Evolutionary conservation across 2,329 filamentous ascomycete species (phyloP), one percentile per base, ranked within the genome.

Genomic region (Cytospora paraplurivora): DNA sequence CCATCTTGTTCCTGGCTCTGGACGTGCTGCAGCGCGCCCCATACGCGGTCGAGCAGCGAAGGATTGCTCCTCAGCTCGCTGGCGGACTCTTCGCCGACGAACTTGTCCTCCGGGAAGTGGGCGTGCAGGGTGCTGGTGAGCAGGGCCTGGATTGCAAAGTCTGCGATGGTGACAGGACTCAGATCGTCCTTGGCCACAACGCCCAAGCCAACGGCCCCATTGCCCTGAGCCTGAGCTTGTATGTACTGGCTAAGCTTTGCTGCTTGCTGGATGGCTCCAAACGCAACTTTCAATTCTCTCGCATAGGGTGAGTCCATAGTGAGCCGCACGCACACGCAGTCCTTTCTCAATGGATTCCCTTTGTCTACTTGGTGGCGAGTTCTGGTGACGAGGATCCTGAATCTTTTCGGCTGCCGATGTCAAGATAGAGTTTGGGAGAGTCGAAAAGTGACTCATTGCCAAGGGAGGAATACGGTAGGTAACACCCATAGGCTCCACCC

Each of bases 91-190:
- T 86, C 84, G 37, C 83, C 84, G 1, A 86, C 82, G 51, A 86
- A 80, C 3, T 64, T 69, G 69, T 86, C 82, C 7, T 67, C 58
- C 0, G 84, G 84, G 58, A 86, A 80, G 5, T 78, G 78, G 60
- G 72, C 65, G 59, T 81, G 79, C 63, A 86, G 74, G 1, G 81
- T 81, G 44, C 78, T 74, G 7, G 81, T 81, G 49, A 86, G 76
- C 6, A 86, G 75, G 0, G 82, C 83, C 69, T 86, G 84, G 63
- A 85, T 80, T 60, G 84, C 84, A 67, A 86, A 86, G 71, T 87
- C 84, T 70, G 81, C 85, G 21, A 86, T 76, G 0, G 85, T 87
- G 54, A 86, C 85, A 2, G 83, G 83, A 62, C 80, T 83, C 41
- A 84, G 73, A 70, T 85, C 83, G 51, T 80, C 78, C 67, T 87